Evolutionary conservation across 495 filamentous ascomycete species (phyloP), one percentile per base, ranked within the genome.

Genomic region (Cercophora samala): DNA sequence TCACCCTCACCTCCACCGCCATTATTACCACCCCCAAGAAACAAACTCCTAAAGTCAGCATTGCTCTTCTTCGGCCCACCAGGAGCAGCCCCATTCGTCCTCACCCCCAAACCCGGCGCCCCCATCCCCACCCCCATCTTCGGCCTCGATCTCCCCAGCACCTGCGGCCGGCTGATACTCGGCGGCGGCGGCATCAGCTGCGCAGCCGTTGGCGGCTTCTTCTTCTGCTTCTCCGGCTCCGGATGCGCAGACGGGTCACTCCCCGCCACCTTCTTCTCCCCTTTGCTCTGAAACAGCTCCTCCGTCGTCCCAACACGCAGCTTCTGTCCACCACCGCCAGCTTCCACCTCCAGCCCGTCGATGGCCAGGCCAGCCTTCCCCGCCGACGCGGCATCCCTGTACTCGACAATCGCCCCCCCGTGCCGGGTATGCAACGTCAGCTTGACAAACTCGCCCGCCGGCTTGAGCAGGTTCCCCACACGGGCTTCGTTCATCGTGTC

Each of bases 371-470:
- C 80, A 0, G 93, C 93, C 75, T 89, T 90, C 53, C 93, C 93
- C 3, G 88, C 89, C 64, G 88, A 83, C 3, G 87, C 79, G 11
- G 89, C 82, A 68, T 91, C 87, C 11, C 78, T 80, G 72, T 88
- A 97, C 73, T 98, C 95, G 55, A 97, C 82, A 61, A 93, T 89
- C 11, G 93, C 95, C n/a, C 95, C 94, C 69, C 88, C 86, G 66
- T 95, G 90, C 61, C 91, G 85, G 2, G 92, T 92, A 52, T 89
- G 87, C 2, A 93, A 82, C 4, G 85, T 80, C 5, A 86, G 73
- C 68, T 93, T 93, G 72, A 89, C 85, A 2, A 85, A 83, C 2
- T 82, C 66, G 42, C 89, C 89, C 46, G 89, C 85, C 13, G 85
- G 83, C 66, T 91, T 89, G 9, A 89, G 85, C 17, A 84, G 72